Percentiles rank a stretch among this genome's conserved stretches.
Evolutionary conservation across 371 early-diverging fungal genomes (phyloP).

Genomic region (Apophysomyces sp.): DNA sequence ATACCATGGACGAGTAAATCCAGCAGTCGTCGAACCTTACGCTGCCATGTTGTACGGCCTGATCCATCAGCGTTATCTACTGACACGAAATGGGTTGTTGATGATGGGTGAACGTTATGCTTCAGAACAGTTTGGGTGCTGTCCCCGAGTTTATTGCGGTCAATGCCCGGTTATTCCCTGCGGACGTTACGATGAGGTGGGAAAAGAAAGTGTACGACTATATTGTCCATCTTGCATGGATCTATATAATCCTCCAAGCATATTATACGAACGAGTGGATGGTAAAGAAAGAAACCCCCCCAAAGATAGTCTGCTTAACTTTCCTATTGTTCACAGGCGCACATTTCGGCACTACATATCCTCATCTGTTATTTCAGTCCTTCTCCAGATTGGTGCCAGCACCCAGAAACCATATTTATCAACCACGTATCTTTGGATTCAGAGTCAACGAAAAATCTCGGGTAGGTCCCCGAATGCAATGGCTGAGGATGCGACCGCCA

Average conservation of each 20-base stretch:
- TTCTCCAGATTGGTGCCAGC: slow-evolving; percentile 67
- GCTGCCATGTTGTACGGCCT: slow-evolving; percentile 76
- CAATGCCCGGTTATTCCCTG: slow-evolving; percentile 78
- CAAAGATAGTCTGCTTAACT: not conserved
- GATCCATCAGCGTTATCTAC: slow-evolving; percentile 82
- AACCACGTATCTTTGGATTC: slow-evolving; percentile 84
- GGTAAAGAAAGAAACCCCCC: slow-evolving; percentile 40
- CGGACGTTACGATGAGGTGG: slow-evolving; percentile 73
- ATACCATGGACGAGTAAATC: slow-evolving; percentile 17
- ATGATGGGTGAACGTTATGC: slow-evolving; percentile 79
- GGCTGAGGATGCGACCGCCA: slow-evolving; percentile 65
- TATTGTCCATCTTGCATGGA: slow-evolving; percentile 88
- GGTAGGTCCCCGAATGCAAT: slow-evolving; percentile 75
- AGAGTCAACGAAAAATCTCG: slow-evolving; percentile 56
- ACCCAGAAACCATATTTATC: slow-evolving; percentile 7
- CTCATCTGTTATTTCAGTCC: slow-evolving; percentile 87
- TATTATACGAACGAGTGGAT: slow-evolving; percentile 79
- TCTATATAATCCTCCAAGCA: slow-evolving; percentile 80
- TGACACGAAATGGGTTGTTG: slow-evolving; percentile 77
- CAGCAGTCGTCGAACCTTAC: slow-evolving; percentile 44
- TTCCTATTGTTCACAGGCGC: slow-evolving; percentile 60
- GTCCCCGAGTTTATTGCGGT: slow-evolving; percentile 81
- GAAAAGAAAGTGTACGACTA: slow-evolving; percentile 64
- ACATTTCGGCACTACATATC: slow-evolving; percentile 94
- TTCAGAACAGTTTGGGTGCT: slow-evolving; percentile 80